Base-by-base conservation (phyloP, 106 monocot species). In the Dendrobium chrysotoxum region DNA sequence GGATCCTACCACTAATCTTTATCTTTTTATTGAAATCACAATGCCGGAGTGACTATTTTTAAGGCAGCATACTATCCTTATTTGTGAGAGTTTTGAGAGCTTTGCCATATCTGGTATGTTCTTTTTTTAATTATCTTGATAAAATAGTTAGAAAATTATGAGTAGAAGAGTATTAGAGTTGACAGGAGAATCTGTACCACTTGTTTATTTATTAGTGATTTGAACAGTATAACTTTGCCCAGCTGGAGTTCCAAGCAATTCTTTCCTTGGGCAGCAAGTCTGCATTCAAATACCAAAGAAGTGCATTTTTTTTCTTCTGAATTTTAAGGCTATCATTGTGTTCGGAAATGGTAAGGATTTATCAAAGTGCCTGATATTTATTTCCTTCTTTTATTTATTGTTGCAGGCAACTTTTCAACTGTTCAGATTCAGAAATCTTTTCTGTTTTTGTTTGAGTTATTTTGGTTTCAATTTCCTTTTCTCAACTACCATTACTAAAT, bases 1-100 rank as follows among this genome's bases (percentile, higher is more conserved):
- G 66, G 76, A 82, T 67, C 77, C 66, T 78, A 53, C 70, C 46
- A 76, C 30, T 80, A 18, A 30, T 38, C 65, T 77, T 70, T 75
- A 25, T 28, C 53, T 66, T 72, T 84, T 46, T 65, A n/a, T 77
- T 35, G 7, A 82, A 82, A 65, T 21, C 44, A 82, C 15, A 44
- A 23, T 45, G 30, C 21, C 21, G 18, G 26, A 44, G 5, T 28
- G 76, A 77, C 40, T 28, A 7, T 30, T 20, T 64, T 40, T 39
- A 4, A 26, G 30, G 7, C 10, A n/a, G 7, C 30, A 23, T 67
- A 2, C 40, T 8, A n/a, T 9, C 39, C 20, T 64, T 18, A 79
- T 26, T 10, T n/a, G 18, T 42, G 7, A 40, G 65, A 21, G 1
- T 40, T n/a, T 67, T n/a, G n/a, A n/a, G n/a, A n/a, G n/a, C n/a